These are phyloP conservation scores for Monosporascus sp. DNA, from an alignment of 2,329 filamentous ascomycete genomes.

Conservation along the genomic window DNA sequence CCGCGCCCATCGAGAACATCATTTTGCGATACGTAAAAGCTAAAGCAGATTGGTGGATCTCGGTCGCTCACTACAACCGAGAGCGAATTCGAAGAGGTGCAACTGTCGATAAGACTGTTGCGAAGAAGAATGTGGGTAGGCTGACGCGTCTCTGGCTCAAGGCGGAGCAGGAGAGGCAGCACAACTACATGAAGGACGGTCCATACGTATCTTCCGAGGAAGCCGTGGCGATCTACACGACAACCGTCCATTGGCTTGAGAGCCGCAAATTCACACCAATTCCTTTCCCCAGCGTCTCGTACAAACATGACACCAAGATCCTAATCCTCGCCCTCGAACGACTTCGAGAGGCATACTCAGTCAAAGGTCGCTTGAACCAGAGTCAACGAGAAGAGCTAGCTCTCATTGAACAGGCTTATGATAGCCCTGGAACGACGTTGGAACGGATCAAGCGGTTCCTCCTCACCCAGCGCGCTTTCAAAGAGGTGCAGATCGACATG, in stretches of 20 bases:
- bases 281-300: slow-evolving; percentile 96
- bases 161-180: slow-evolving; percentile 94
- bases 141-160: slow-evolving; percentile 95
- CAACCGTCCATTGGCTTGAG: slow-evolving; percentile 97
- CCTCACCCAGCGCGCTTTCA: slow-evolving; percentile 95
- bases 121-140: slow-evolving; percentile 97
- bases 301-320: slow-evolving; percentile 99
- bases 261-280: slow-evolving; percentile 98
- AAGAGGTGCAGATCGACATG: slow-evolving; percentile 99
- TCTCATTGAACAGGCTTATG: slow-evolving; percentile 95
- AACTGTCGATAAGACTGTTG: slow-evolving; percentile 97
- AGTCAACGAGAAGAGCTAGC: slow-evolving; percentile 96
- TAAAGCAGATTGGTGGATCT: slow-evolving; percentile 99
- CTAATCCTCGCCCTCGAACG: slow-evolving; percentile 91
- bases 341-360: slow-evolving; percentile 90
- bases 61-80: slow-evolving; percentile 96
- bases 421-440: slow-evolving; percentile 91
- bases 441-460: slow-evolving; percentile 97
- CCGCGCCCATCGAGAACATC: slow-evolving; percentile 97
- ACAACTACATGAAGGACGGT: slow-evolving; percentile 99
- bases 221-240: slow-evolving; percentile 97
- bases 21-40: slow-evolving; percentile 98
- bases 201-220: slow-evolving; percentile 98
- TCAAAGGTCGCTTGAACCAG: slow-evolving; percentile 94
- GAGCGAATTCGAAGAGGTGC: slow-evolving; percentile 94